phyloP scores from a whole-genome alignment of 1,284 basidiomycete species.

The Fistulinella cinereoalba region DNA sequence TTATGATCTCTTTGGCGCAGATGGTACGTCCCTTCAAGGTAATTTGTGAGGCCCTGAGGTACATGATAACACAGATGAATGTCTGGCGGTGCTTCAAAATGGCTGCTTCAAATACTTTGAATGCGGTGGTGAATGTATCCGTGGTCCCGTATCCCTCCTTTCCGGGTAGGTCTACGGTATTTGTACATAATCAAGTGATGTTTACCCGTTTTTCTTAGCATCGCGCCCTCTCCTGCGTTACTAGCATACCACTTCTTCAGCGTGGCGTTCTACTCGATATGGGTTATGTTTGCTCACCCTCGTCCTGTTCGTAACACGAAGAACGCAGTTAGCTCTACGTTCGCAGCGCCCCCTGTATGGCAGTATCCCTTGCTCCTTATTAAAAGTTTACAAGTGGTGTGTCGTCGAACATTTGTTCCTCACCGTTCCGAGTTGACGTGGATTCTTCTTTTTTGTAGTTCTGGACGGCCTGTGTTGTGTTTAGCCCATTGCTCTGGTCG shows the following conservation, averaged over 20 bases:
- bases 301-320: conserved; percentile 29
- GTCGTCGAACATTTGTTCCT: conserved; percentile 10
- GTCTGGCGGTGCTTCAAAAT: conserved; percentile 79
- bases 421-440: conserved; percentile 2
- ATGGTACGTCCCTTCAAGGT: conserved; percentile 51
- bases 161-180: conserved; percentile 61
- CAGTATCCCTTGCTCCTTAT: conserved; percentile 46
- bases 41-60: conserved; percentile 6
- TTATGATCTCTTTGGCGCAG: conserved; percentile 89
- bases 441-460: conserved; percentile 53
- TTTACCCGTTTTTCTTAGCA: conserved; percentile 33
- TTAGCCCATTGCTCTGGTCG: conserved; percentile 84
- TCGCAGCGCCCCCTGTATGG: conserved; percentile 32
- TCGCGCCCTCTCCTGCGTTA: conserved; percentile 73
- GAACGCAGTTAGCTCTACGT: conserved; percentile 11
- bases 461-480: conserved; percentile 84
- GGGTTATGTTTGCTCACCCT: conserved; percentile 77
- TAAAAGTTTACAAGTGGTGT: conserved; percentile 41
- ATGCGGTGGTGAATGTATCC: conserved; percentile 84
- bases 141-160: conserved; percentile 85
- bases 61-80: conserved; percentile 51
- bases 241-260: conserved; percentile 93
- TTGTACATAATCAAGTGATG: background rate
- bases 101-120: conserved; percentile 99
- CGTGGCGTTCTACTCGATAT: conserved; percentile 93